Evolutionary conservation across 2,329 filamentous ascomycete genomes (phyloP), one percentile per base, ranked within the genome.

Genomic region (Diaporthe sp.): DNA sequence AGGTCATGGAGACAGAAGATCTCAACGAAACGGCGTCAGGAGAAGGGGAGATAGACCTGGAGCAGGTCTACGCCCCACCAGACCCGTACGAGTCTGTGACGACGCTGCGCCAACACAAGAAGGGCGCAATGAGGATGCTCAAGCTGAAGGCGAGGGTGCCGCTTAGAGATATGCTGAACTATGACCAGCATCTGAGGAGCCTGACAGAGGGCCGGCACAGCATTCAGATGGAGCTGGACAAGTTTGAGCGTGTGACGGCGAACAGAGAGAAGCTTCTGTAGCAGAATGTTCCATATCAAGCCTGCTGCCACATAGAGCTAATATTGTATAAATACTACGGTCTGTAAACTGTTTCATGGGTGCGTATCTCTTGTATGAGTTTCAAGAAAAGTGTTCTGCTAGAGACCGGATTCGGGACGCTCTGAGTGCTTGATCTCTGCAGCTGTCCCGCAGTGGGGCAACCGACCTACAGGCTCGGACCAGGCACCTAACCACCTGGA

Each of bases 141-240:
- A 89, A 93, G 67, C 95, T 99, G 78, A 92, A 93, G 15, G 97
- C 96, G 30, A 92, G 94, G 79, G 96, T 98, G 38, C 97, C 97
- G 42, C 87, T 98, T 79, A 97, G 97, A 84, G 96, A 98, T 84
- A 98, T 98, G 95, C 92, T 98, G 47, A 94, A 96, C 55, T 99
- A 98, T 83, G 87, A 98, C 78, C 95, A 95, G 82, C 94, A 97
- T 81, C 84, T 99, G 77, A 88, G 97, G 70, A 96, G 95, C 83
- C 89, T 98, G 86, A 99, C 96, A 4, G 94, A 93, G 3, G 97
- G 97, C 0, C 89, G 97, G 2, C 90, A 92, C 80, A 86, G 88
- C 7, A 85, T 91, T 81, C 89, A 88, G 1, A 89, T 91, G 89
- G 85, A 88, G 5, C 87, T 90, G 78, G 89, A 90, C 77, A 89